These are phyloP conservation scores for Saccharomyces kudriavzevii DNA, from an alignment of 805 yeast genomes.

Conservation along the genomic window DNA sequence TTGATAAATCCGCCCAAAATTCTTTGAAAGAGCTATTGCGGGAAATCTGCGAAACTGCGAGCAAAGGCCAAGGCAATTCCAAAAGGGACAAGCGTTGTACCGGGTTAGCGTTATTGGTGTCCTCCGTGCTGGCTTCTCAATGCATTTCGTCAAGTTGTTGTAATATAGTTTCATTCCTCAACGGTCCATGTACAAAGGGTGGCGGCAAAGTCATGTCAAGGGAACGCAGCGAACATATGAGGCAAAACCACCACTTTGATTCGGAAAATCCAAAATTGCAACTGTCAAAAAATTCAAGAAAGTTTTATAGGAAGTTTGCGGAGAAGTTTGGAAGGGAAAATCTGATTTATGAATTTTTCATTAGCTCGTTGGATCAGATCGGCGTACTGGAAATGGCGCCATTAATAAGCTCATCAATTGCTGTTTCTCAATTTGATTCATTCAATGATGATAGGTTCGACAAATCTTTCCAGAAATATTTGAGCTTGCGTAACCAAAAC, in stretches of 20 bases:
- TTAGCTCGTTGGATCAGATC: constrained; percentile 16
- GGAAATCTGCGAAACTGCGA: background rate
- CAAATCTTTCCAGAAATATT: background rate
- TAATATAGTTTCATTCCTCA: constrained; percentile 10
- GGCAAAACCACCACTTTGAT: constrained; percentile 14
- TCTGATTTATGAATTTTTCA: constrained; percentile 7
- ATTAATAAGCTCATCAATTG: constrained; percentile 1
- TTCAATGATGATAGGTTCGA: constrained; percentile 8
- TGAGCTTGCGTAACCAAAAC: constrained; percentile 1
- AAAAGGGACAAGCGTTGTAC: constrained; percentile 12
- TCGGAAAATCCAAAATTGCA: constrained; percentile 5
- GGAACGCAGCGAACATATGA: constrained; percentile 9
- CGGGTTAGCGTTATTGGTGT: constrained; percentile 15
- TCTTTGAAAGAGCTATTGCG: background rate
- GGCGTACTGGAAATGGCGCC: constrained; percentile 17
- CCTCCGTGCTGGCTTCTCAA: constrained; percentile 3
- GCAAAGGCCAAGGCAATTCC: background rate
- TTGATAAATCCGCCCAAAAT: background rate
- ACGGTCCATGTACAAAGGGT: constrained; percentile 21
- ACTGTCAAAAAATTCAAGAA: constrained; percentile 1
- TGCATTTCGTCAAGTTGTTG: background rate
- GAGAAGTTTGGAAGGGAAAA: background rate
- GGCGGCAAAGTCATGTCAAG: constrained; percentile 17
- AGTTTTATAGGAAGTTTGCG: constrained; percentile 7
- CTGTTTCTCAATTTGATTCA: constrained; percentile 15